Base-by-base conservation (phyloP, 2,329 filamentous ascomycete genomes). In the Colletotrichum tamarilloi region DNA sequence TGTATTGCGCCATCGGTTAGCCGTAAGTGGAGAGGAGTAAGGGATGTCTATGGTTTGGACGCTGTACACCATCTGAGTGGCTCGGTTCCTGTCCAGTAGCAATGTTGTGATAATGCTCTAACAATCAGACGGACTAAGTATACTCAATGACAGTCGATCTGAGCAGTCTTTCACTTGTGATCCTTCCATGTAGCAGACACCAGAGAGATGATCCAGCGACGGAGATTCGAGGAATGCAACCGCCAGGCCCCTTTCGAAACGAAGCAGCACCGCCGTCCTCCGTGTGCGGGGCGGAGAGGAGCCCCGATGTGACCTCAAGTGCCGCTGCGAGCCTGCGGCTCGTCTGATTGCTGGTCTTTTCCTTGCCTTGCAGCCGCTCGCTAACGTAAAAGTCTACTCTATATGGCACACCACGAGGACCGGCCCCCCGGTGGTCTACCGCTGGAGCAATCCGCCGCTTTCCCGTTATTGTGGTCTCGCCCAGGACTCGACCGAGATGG, bases 211-310 rank as follows among this genome's bases (percentile, higher is more conserved):
- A 67, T 16, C 38, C 14, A 8, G 5, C 5, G n/a, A 30, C 35
- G 56, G 57, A 68, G 26, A 67, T 71, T 62, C 68, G 32, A 62
- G 56, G 32, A 56, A 67, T 7, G n/a, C 32, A 59, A 12, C 12
- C 30, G 5, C 16, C n/a, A 32, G 19, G 38, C 59, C 6, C 6
- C 19, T 22, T 55, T 64, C 59, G 59, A 69, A 72, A 65, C 65
- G 52, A n/a, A 63, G 65, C 14, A 26, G 30, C 26, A 11, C 58
- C 42, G 19, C 19, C 19, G 16, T 49, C 42, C 42, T 64, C 42
- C 42, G 66, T 55, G 38, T 63, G 62, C 38, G 58, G 42, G 52
- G 42, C 8, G 53, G 32, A n/a, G 1, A 32, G 26, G 3, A 32
- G 19, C 30, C 14, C 53, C 58, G 30, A 64, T 69, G 53, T 28